A percentile compares a stretch with the other conserved stretches of the same genome.
phyloP scores from a whole-genome alignment of 768 basidiomycete species.

The Exidia glandulosa region DNA sequence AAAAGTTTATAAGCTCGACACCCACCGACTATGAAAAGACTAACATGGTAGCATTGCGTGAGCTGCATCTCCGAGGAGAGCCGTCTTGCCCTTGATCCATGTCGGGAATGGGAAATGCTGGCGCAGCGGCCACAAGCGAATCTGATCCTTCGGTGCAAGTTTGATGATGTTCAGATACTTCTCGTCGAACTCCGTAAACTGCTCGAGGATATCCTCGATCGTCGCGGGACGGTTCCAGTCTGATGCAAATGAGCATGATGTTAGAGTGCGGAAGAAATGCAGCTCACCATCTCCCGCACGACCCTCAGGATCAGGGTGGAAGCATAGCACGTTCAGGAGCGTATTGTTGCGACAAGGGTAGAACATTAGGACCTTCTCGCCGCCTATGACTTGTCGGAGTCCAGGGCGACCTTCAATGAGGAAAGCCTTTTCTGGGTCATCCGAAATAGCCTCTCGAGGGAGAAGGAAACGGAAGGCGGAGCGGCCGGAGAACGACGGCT shows the following conservation, averaged over 20 bases:
- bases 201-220: not conserved
- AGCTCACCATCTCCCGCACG: not conserved
- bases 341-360: not conserved
- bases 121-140: not conserved
- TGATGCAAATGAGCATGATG: not conserved
- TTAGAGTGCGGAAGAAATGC: not conserved
- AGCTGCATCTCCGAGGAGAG: not conserved
- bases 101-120: conserved; percentile 1
- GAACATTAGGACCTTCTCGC: not conserved
- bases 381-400: not conserved
- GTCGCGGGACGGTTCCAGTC: not conserved
- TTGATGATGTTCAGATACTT: not conserved
- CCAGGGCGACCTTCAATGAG: not conserved
- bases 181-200: not conserved
- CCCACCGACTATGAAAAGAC: not conserved
- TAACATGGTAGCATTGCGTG: not conserved
- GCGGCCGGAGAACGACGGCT: not conserved
- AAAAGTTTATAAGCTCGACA: not conserved
- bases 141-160: not conserved
- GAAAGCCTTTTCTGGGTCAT: not conserved
- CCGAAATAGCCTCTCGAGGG: not conserved
- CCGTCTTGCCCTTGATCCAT: not conserved
- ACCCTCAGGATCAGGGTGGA: not conserved
- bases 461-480: not conserved
- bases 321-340: not conserved